Evolutionary conservation across 352 stramenopile species (phyloP), one percentile per base, ranked within the genome.

Genomic region (Pythium sukuiense): DNA sequence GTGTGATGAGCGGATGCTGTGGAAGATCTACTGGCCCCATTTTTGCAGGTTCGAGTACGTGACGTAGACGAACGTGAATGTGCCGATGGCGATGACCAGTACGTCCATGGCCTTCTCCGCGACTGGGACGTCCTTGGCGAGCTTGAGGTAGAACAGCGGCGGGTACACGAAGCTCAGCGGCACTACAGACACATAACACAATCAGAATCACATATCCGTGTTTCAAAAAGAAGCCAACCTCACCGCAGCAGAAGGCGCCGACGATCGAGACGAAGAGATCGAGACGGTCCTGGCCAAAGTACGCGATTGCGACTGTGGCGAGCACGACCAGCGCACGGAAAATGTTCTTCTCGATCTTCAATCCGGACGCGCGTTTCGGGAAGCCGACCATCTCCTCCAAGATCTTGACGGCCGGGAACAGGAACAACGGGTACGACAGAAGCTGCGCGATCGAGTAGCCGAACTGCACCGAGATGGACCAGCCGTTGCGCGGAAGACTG

Each of bases 311-410:
- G 32, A 92, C 69, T 1, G 83, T 92, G 9, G 69, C 80, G 32
- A 91, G 56, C n/a, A 93, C 85, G 37, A 72, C 67, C n/a, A 89
- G 55, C 16, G 79, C 78, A 39, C 85, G 81, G 57, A 93, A 87
- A 37, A 71, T 79, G 55, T 93, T 93, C 69, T 93, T 93, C 33
- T 80, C 76, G 20, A 85, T 48, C 65, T 93, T 93, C 43, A 86
- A 70, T 0, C 83, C 83, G 2, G 81, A 91, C 37, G 80, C 78
- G 35, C 81, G 85, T 30, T 63, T 74, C 1, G 80, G 81, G 54
- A 93, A 93, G 11, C 83, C 83, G 13, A 93, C 45, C 80, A 92
- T 90, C 59, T 93, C 85, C 58, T 94, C 85, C 69, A 92, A 83
- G 52, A 94, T 94, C 71, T 91, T 90, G 35, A 94, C 79, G 6